Conservation (phyloP, 768 basidiomycete species). For the Rhodotorula taiwanensis region DNA sequence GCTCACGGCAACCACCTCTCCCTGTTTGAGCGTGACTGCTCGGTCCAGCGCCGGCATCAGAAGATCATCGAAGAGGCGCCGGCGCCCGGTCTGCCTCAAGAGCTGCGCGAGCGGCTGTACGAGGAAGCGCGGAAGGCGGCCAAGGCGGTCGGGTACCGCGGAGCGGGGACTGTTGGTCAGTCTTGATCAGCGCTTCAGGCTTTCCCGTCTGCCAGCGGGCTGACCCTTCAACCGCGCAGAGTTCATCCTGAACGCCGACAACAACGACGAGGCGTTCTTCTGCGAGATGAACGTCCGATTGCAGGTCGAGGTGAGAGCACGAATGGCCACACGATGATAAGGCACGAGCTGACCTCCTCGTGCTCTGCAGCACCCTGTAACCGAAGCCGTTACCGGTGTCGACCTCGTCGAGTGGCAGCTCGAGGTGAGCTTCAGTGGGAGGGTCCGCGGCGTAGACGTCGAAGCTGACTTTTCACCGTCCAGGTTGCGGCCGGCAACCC, state of each 20-base stretch:
- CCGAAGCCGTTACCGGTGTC: constrained; percentile 73
- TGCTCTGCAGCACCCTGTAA: constrained; percentile 47
- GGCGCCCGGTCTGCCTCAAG: constrained; percentile 74
- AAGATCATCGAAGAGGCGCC: constrained; percentile 87
- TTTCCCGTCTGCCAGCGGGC: too few species aligned
- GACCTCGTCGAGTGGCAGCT: constrained; percentile 96
- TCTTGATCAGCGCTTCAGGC: not conserved
- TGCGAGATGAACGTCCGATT: constrained; percentile 67
- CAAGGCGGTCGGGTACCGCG: constrained; percentile 80
- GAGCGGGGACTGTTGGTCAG: constrained; percentile 69
- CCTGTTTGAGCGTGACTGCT: constrained; percentile 63
- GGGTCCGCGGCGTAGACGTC: not conserved
- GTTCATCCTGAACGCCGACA: constrained; percentile 92
- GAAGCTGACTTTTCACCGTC: too few species aligned
- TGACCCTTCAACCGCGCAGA: constrained; percentile 50
- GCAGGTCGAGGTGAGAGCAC: constrained; percentile 41
- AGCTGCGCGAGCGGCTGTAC: constrained; percentile 71
- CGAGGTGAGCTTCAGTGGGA: constrained; percentile 57
- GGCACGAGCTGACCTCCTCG: constrained; percentile 61
- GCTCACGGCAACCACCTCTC: constrained; percentile 70
- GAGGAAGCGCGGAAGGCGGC: constrained; percentile 88
- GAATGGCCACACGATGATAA: too few species aligned
- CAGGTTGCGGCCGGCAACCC: constrained; percentile 83
- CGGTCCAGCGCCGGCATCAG: constrained; percentile 56
- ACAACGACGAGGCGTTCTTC: constrained; percentile 69